These are phyloP conservation scores for Candida krabiensis DNA, from an alignment of 805 yeast species.

Conservation along the genomic window DNA sequence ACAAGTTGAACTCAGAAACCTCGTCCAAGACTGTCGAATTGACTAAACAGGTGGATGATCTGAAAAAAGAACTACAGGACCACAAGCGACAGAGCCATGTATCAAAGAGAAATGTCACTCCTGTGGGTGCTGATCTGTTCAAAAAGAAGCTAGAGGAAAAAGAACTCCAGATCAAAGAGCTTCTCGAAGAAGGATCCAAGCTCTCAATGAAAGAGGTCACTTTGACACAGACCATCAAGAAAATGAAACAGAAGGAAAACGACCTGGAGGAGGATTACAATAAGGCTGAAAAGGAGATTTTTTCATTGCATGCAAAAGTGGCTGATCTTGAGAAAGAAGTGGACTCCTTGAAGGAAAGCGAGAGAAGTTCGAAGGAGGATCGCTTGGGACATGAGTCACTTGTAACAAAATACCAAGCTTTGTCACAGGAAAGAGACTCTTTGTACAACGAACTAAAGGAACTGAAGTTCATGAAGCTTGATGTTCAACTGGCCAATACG, in stretches of 20 bases:
- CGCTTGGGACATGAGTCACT: slow-evolving; percentile 27
- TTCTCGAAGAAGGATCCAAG: slow-evolving; percentile 74
- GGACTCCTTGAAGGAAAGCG: slow-evolving; percentile 19
- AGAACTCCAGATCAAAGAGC: slow-evolving; percentile 62
- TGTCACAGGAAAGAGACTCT: slow-evolving; percentile 24
- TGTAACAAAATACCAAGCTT: slow-evolving; percentile 24
- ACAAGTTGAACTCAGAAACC: slow-evolving; percentile 7
- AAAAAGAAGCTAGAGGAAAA: slow-evolving; percentile 41
- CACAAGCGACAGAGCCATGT: slow-evolving; percentile 4
- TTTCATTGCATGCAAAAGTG: slow-evolving; percentile 27
- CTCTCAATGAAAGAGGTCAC: slow-evolving; percentile 70
- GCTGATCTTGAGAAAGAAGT: slow-evolving; percentile 31
- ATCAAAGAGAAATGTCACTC: slow-evolving; percentile 12
- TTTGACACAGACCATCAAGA: slow-evolving; percentile 64
- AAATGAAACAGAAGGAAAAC: slow-evolving; percentile 48
- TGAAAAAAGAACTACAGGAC: slow-evolving; percentile 24
- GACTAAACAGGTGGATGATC: slow-evolving; percentile 27
- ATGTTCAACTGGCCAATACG: slow-evolving; percentile 32
- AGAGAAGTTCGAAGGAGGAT: slow-evolving; percentile 32
- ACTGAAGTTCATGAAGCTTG: slow-evolving; percentile 33
- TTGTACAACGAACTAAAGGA: slow-evolving; percentile 32
- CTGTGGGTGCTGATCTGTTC: slow-evolving; percentile 15
- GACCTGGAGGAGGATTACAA: slow-evolving; percentile 36
- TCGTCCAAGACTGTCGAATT: slow-evolving; percentile 8
- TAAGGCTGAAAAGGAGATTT: slow-evolving; percentile 27